Evolutionary conservation across 2,329 filamentous ascomycete species (phyloP), one percentile per base, ranked within the genome.

Genomic region (Alternaria tenuissima): DNA sequence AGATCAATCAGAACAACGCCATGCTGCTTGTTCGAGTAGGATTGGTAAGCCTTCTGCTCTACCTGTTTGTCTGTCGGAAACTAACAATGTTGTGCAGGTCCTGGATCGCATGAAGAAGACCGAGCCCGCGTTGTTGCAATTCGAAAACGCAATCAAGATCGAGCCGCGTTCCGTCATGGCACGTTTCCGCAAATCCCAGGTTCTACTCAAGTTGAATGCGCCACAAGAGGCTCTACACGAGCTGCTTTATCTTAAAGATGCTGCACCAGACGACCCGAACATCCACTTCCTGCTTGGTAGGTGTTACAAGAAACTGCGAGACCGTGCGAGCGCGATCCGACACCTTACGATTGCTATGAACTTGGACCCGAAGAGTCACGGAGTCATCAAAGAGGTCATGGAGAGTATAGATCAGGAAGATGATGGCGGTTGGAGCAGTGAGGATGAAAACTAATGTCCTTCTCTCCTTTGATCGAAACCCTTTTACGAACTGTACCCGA

Each of bases 261-360:
- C 96, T 63, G 94, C 93, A 5, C 94, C 95, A 0, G 94, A 99
- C 73, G 94, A 98, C 78, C 92, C 94, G 5, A 96, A 94, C 72
- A 94, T 99, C 38, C 95, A 97, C 81, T 99, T 97, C 82, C 83
- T 97, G 64, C 88, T 99, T 39, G 96, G 94, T 20, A 92, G 92
- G 75, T 85, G 87, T 59, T 87, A 87, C 77, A 89, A 89, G 77
- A 84, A 82, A 67, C 67, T 88, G 58, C 78, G 83, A 30, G 83
- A 88, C 60, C 85, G 86, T 70, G 88, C 89, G 62, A 86, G 89
- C 70, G 94, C 95, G n/a, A 91, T 99, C 61, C 89, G 91, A 61
- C 93, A 97, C 78, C 96, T 96, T 76, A 99, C 95, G 7, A 94
- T 94, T 77, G 95, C 95, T 18, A 83, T 98, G 74, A 97, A 97